Base-by-base conservation (phyloP, 306 rosid genomes). In the Quercus alba region DNA sequence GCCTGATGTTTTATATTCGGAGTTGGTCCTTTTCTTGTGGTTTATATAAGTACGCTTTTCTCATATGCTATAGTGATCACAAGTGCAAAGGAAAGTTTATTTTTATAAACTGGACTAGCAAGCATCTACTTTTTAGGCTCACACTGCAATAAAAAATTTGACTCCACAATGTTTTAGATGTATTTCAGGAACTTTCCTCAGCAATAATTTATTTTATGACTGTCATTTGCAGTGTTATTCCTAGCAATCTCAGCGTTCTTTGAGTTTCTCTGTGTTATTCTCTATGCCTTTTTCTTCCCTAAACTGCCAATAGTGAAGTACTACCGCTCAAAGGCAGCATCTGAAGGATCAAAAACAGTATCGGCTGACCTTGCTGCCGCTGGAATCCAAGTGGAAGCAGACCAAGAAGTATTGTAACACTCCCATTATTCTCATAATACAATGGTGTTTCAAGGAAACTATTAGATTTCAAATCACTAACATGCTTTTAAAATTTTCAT, bases 321-420 rank as follows among this genome's bases (percentile, higher is more conserved):
- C 76, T 93, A 90, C 58, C 94, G 96, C 67, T 73, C 90, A 55
- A 95, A 89, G 81, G 97, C 99, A 49, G 93, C 98, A 19, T 84
- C 73, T 0, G 97, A 95, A 79, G 98, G 97, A 83, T 88, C 97
- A 5, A 92, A 87, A 88, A 92, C 98, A 35, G 98, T 91, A 67
- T 70, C 89, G 6, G 87, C 97, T 14, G 96, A 95, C 77, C 96
- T 94, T 72, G 96, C 96, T 15, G 96, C 98, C 33, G 94, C 86
- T 26, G 97, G 99, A 46, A 71, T 91, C 73, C 73, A 77, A 61
- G 64, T 88, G 17, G 72, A 82, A 44, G 28, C 77, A 52, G 63
- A 77, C 73, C 81, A 71, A 49, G 86, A 62, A 83, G 95, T 91
- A 87, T 38, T 67, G 72, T 31, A 61, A 54, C 7, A 46, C 79